These are phyloP conservation scores for Pseudomonodictys pantanalensis DNA, from an alignment of 495 filamentous ascomycete genomes.

Conservation along the genomic window DNA sequence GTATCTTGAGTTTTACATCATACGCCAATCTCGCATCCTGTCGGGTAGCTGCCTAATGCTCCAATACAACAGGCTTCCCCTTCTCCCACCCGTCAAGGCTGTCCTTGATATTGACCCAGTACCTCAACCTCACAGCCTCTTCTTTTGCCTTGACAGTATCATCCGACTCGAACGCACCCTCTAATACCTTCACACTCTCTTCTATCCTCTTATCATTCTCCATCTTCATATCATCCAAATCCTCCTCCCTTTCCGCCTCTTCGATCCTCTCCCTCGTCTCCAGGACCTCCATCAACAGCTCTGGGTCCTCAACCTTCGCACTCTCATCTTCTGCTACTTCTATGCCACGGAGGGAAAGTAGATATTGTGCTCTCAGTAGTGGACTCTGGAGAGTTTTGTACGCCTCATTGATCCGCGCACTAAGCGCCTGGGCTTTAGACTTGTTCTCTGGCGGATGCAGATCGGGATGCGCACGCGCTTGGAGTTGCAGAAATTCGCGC, in stretches of 20 bases:
- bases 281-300: constrained; percentile 81
- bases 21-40: too few relatives aligned
- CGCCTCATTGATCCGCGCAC: constrained; percentile 79
- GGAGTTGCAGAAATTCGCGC: constrained; percentile 80
- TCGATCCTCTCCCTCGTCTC: constrained; percentile 85
- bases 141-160: constrained; percentile 63
- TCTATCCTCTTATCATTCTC: constrained; percentile 67
- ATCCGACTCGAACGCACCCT: constrained; percentile 59
- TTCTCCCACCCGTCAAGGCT: constrained; percentile 79
- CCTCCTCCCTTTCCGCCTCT: constrained; percentile 63
- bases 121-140: constrained; percentile 76
- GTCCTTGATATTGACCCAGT: constrained; percentile 87
- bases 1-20: too few relatives aligned
- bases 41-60: too few relatives aligned
- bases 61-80: constrained; percentile 51
- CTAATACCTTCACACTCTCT: constrained; percentile 58
- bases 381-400: constrained; percentile 79
- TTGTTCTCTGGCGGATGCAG: constrained; percentile 59
- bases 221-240: constrained; percentile 56
- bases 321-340: constrained; percentile 76
- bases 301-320: constrained; percentile 61
- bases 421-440: constrained; percentile 65
- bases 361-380: constrained; percentile 77
- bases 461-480: constrained; percentile 80
- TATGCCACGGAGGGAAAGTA: constrained; percentile 67